phyloP scores from a whole-genome alignment of 2,329 filamentous ascomycete genomes.

The Sarocladiaceae sp. region DNA sequence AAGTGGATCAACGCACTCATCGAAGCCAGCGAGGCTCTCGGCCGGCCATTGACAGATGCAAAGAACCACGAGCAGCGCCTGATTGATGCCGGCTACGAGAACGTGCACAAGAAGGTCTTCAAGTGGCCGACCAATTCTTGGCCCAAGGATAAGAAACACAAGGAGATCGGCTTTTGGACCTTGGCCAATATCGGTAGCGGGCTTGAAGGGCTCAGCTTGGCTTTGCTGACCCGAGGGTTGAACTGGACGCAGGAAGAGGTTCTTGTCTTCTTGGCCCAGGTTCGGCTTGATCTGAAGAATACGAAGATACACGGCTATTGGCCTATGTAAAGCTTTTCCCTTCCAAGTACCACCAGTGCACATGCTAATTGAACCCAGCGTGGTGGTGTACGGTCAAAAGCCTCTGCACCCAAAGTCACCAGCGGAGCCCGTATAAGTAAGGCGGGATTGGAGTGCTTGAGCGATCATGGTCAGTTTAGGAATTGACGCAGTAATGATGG shows the following conservation, averaged over 20 bases:
- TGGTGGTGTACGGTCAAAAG: not conserved
- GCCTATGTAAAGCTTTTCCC: conserved; percentile 17
- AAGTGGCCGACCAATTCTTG: conserved; percentile 46
- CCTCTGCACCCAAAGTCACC: not conserved
- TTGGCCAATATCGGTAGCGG: conserved; percentile 18
- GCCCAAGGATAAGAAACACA: conserved; percentile 44
- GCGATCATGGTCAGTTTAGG: too few relatives aligned
- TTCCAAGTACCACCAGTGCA: not conserved
- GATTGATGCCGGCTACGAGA: conserved; percentile 44
- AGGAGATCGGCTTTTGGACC: conserved; percentile 39
- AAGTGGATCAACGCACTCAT: conserved; percentile 25
- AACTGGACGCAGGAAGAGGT: conserved; percentile 22
- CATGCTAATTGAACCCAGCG: not conserved
- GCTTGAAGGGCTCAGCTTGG: conserved; percentile 24
- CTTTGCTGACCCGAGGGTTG: conserved; percentile 21
- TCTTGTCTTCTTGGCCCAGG: conserved; percentile 17
- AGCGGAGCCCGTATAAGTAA: not conserved
- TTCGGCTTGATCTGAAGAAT: conserved; percentile 21
- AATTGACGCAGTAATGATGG: too few relatives aligned
- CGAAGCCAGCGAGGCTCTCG: conserved; percentile 22
- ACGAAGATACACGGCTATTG: conserved; percentile 23
- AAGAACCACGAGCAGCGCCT: conserved; percentile 27
- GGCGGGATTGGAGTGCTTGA: too few relatives aligned
- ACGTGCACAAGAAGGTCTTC: conserved; percentile 41
- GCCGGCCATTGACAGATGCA: conserved; percentile 21